Percentiles rank a stretch among this genome's conserved stretches.
Conservation (phyloP, 2,329 filamentous ascomycete genomes). For the Pseudocercospora crystallina region DNA sequence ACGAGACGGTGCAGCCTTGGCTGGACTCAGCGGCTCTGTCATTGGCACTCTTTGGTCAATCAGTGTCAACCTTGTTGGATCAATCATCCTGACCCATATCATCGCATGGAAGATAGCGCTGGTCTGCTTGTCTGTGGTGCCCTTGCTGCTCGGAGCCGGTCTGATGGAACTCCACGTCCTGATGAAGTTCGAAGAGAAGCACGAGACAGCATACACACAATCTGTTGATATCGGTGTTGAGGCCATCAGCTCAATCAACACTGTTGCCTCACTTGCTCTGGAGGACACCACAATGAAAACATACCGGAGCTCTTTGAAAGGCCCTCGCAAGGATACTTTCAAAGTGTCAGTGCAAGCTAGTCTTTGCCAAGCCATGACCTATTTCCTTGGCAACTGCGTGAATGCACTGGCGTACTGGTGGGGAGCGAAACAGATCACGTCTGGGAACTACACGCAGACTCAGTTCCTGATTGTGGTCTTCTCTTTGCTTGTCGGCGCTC, state of each 20-base stretch:
- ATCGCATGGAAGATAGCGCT: constrained; percentile 75
- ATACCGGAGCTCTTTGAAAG: constrained; percentile 18
- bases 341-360: constrained; percentile 17
- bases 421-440: constrained; percentile 69
- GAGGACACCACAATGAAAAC: constrained; percentile 34
- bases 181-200: constrained; percentile 55
- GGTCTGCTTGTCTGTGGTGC: constrained; percentile 67
- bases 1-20: constrained; percentile 64
- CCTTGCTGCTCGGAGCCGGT: constrained; percentile 59
- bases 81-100: constrained; percentile 67
- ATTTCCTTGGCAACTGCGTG: constrained; percentile 63
- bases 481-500: constrained; percentile 69
- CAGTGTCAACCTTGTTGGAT: constrained; percentile 64
- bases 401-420: constrained; percentile 80
- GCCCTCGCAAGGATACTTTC: constrained; percentile 14
- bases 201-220: constrained; percentile 51
- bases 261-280: constrained; percentile 32
- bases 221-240: constrained; percentile 52
- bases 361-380: constrained; percentile 55
- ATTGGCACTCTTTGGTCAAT: constrained; percentile 69
- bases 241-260: constrained; percentile 33
- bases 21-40: constrained; percentile 67
- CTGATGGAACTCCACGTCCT: constrained; percentile 66
- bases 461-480: constrained; percentile 73
- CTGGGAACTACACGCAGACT: constrained; percentile 64